Conservation (phyloP, 768 basidiomycete genomes). For the Crassisporium funariophilum region DNA sequence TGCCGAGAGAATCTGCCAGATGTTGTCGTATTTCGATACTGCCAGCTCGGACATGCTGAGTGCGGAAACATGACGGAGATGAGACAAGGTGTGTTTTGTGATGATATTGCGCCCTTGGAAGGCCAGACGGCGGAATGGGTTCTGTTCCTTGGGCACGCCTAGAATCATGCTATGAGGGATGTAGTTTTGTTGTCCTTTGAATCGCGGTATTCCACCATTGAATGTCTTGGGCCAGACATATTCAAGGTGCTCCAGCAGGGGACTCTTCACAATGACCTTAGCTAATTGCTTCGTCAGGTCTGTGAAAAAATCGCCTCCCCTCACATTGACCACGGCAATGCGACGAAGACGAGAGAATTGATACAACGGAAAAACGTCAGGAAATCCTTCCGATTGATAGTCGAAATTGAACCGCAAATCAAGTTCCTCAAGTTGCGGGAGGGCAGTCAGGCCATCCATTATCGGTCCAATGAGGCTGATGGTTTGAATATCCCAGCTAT, state of each 20-base stretch:
- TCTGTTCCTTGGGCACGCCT: not conserved
- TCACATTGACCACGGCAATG: not conserved
- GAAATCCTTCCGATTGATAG: not conserved
- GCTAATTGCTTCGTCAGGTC: not conserved
- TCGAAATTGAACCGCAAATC: not conserved
- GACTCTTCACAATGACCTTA: not conserved
- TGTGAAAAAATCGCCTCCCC: no score
- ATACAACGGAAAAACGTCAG: not conserved
- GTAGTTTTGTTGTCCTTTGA: not conserved
- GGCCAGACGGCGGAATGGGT: not conserved
- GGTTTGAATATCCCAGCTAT: not conserved
- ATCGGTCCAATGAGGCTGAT: not conserved
- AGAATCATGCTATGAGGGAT: not conserved
- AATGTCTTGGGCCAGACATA: no score
- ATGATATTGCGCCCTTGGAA: not conserved
- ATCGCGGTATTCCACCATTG: not conserved
- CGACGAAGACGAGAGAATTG: not conserved
- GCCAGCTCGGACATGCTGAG: not conserved
- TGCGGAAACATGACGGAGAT: not conserved
- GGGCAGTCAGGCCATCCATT: not conserved
- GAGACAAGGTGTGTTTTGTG: not conserved
- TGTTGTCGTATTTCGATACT: not conserved
- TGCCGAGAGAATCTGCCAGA: not conserved
- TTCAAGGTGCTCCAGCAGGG: not conserved
- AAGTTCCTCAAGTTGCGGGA: not conserved